phyloP scores from a whole-genome alignment of 148 eudicot genomes.

The Persicaria maculosa region DNA sequence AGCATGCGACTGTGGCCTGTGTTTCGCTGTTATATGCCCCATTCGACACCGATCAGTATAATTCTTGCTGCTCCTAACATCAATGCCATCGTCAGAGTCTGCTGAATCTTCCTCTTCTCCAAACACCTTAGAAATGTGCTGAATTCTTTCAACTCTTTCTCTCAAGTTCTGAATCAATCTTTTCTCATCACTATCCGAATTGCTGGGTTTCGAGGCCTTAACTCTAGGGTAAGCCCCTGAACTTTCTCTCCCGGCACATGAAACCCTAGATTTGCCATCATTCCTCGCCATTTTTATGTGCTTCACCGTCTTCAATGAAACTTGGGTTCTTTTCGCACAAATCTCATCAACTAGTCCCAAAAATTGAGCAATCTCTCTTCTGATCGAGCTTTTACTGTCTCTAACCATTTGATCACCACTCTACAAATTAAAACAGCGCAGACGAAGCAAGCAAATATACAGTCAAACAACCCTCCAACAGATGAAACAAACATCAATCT shows the following conservation, averaged over 20 bases:
- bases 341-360: conserved; percentile 50
- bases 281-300: conserved; percentile 29
- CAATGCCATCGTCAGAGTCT: conserved; percentile 23
- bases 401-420: conserved; percentile 77
- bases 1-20: conserved; percentile 20
- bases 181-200: conserved; percentile 21
- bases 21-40: conserved; percentile 22
- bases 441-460: conserved; percentile 1
- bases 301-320: conserved; percentile 29
- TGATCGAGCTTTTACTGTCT: conserved; percentile 59
- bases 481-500: background rate
- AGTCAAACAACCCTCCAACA: conserved; percentile 1
- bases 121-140: conserved; percentile 27
- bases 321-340: conserved; percentile 30
- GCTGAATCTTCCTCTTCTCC: conserved; percentile 40
- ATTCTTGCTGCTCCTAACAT: conserved; percentile 15
- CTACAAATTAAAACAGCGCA: conserved; percentile 34
- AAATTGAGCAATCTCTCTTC: conserved; percentile 49
- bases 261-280: conserved; percentile 30
- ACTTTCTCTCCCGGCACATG: background rate
- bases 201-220: conserved; percentile 18
- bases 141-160: conserved; percentile 39
- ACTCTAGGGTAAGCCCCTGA: conserved; percentile 1
- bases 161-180: conserved; percentile 32
- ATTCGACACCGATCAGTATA: conserved; percentile 18